Conservation (phyloP, 306 rosid genomes). For the Fragaria nilgerrensis region DNA sequence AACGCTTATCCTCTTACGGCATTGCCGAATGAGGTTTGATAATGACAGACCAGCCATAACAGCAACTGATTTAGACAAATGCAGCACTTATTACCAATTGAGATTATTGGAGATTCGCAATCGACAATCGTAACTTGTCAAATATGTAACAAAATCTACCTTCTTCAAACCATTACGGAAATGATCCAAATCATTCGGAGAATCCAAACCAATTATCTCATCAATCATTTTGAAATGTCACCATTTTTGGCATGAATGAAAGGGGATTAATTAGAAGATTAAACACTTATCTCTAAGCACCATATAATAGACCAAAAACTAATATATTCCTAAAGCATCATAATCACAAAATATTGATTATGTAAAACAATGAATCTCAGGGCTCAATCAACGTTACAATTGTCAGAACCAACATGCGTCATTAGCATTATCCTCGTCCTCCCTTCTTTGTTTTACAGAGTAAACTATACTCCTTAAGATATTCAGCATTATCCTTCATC, state of each 20-base stretch:
- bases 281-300: neutral
- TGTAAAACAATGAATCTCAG: neutral
- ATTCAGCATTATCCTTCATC: neutral
- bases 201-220: neutral
- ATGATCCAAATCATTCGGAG: neutral
- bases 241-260: neutral
- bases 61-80: neutral
- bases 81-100: too few relatives aligned
- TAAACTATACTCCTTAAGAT: neutral
- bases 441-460: neutral
- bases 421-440: neutral
- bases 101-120: neutral
- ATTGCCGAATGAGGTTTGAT: neutral
- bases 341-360: neutral
- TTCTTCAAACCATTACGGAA: neutral
- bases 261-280: neutral
- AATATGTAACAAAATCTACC: neutral
- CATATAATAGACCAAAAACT: neutral
- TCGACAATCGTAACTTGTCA: neutral
- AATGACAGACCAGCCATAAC: neutral
- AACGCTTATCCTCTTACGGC: neutral
- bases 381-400: neutral
- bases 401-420: slow-evolving; percentile 6
- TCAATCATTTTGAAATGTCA: neutral
- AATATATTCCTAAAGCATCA: neutral